Percentiles rank a stretch among this genome's conserved stretches.
Conservation (phyloP, 1,284 basidiomycete species). For the Cryptococcus amylolentus region DNA sequence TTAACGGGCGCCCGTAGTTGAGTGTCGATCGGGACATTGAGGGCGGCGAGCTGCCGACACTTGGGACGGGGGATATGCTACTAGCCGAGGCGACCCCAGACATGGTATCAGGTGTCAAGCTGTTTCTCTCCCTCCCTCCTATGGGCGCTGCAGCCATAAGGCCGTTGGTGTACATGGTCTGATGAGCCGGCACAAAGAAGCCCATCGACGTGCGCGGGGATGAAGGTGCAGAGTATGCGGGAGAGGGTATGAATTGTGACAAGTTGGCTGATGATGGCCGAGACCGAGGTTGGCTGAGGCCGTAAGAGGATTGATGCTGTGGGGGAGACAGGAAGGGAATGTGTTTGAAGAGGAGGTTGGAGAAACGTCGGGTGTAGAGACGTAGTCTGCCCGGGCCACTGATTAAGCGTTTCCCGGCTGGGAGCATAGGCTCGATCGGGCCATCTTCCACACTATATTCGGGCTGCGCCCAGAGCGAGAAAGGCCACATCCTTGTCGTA, state of each 20-base stretch:
- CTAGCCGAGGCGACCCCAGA: no score
- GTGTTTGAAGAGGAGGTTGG: conserved; percentile 11
- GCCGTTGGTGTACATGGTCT: background rate
- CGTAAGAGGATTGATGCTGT: no score
- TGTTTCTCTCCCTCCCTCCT: background rate
- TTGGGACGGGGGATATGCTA: no score
- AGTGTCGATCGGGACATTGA: no score
- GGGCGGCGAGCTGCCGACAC: no score
- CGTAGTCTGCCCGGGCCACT: conserved; percentile 15
- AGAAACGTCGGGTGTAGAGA: conserved; percentile 21
- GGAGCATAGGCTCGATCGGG: conserved; percentile 3
- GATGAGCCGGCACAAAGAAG: conserved; percentile 14
- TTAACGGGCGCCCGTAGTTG: no score
- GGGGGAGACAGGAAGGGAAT: conserved; percentile 3
- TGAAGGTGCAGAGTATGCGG: conserved; percentile 11
- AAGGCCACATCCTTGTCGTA: background rate
- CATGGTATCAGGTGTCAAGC: no score
- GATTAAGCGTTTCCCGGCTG: conserved; percentile 1
- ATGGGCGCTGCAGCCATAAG: conserved; percentile 2
- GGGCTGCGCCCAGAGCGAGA: background rate
- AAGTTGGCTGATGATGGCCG: background rate
- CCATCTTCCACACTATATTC: conserved; percentile 23
- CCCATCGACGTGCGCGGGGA: conserved; percentile 10
- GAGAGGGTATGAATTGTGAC: conserved; percentile 13
- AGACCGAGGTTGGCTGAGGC: background rate